Conservation (phyloP, 305 asterid species). For the Fraxinus dipetala region DNA sequence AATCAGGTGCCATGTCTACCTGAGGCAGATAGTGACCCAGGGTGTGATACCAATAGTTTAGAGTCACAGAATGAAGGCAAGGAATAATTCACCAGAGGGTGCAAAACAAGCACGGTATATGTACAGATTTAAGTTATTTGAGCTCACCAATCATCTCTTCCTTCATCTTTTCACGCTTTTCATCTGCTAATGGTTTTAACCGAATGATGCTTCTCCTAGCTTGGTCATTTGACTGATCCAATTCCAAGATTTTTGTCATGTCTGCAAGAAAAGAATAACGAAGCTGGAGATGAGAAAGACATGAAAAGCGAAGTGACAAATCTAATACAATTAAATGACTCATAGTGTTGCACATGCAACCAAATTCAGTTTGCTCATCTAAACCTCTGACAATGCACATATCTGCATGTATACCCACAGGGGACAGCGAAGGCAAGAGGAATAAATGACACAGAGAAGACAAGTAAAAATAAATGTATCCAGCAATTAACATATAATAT, state of each 20-base stretch:
- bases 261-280: conserved; percentile 41
- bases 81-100: not conserved
- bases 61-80: not conserved
- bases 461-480: not conserved
- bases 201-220: conserved; percentile 70
- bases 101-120: not conserved
- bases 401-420: not conserved
- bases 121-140: not conserved
- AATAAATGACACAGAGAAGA: not conserved
- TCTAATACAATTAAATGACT: not conserved
- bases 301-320: not conserved
- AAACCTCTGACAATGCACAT: not conserved
- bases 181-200: conserved; percentile 88
- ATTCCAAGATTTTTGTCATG: conserved; percentile 68
- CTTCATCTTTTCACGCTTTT: conserved; percentile 91
- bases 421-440: not conserved
- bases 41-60: not conserved
- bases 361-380: not conserved
- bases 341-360: not conserved
- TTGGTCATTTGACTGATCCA: conserved; percentile 73
- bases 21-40: not conserved
- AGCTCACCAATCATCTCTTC: conserved; percentile 94
- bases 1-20: not conserved
- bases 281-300: not conserved
- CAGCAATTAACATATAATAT: not conserved